Conservation (phyloP, 495 filamentous ascomycete genomes). For the Hypoxylon fragiforme region DNA sequence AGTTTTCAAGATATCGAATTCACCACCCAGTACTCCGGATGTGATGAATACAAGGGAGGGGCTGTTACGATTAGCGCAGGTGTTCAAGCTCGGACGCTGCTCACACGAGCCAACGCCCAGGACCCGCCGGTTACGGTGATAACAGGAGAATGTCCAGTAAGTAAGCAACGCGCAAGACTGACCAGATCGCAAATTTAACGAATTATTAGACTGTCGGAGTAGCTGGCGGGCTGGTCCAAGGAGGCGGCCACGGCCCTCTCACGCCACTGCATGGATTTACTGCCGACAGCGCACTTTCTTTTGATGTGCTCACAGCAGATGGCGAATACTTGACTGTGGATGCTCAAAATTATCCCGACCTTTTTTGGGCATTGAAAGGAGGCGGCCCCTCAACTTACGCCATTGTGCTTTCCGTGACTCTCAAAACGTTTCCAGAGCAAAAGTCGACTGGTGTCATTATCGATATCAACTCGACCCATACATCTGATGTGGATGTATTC, state of each 20-base stretch:
- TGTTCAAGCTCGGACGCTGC: slow-evolving; percentile 47
- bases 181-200: slow-evolving; percentile 47
- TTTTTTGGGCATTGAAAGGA: slow-evolving; percentile 68
- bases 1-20: slow-evolving; percentile 56
- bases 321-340: slow-evolving; percentile 57
- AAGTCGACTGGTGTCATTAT: slow-evolving; percentile 45
- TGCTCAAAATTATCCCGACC: slow-evolving; percentile 54
- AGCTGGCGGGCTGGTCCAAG: slow-evolving; percentile 58
- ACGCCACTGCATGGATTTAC: slow-evolving; percentile 56
- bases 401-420: slow-evolving; percentile 56
- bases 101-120: slow-evolving; percentile 48
- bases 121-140: slow-evolving; percentile 55
- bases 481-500: slow-evolving; percentile 42
- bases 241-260: slow-evolving; percentile 61
- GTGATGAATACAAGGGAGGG: slow-evolving; percentile 44
- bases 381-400: slow-evolving; percentile 62
- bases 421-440: slow-evolving; percentile 52
- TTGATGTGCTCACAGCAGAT: slow-evolving; percentile 60
- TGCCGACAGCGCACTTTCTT: slow-evolving; percentile 58
- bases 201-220: slow-evolving; percentile 48
- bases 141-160: slow-evolving; percentile 48
- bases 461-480: slow-evolving; percentile 44
- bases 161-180: slow-evolving; percentile 22
- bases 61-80: slow-evolving; percentile 55
- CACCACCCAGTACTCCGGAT: slow-evolving; percentile 36